Conservation (phyloP, 306 rosid species). For the Sesbania bispinosa region DNA sequence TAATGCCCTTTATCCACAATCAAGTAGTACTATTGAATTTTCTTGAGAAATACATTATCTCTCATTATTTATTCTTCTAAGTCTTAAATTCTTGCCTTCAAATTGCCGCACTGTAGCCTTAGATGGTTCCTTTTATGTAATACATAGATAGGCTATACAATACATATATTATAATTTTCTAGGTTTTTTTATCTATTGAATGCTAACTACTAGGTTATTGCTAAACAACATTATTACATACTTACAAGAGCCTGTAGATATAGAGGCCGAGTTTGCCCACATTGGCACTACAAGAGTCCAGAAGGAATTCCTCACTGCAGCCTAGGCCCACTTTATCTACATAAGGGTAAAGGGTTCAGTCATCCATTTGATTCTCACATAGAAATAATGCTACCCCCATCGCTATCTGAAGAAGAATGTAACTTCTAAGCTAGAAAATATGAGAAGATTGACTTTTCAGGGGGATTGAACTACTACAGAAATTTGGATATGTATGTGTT, state of each 20-base stretch:
- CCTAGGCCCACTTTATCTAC: slow-evolving; percentile 58
- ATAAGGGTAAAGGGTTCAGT: slow-evolving; percentile 49
- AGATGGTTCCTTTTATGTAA: no score
- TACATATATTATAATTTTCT: no score
- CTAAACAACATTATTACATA: background rate
- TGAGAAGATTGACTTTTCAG: slow-evolving; percentile 65
- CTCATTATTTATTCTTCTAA: no score
- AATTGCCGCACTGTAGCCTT: no score
- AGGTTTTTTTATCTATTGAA: background rate
- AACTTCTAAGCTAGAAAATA: slow-evolving; percentile 51
- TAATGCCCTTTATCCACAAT: no score
- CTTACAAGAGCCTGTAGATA: slow-evolving; percentile 70
- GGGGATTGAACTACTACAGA: slow-evolving; percentile 65
- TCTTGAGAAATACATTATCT: no score
- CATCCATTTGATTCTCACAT: slow-evolving; percentile 45
- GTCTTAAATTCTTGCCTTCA: no score
- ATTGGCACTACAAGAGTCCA: slow-evolving; percentile 59
- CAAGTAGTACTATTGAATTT: no score
- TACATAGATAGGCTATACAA: no score
- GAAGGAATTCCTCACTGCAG: slow-evolving; percentile 51
- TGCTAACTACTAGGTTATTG: background rate
- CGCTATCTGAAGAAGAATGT: slow-evolving; percentile 67
- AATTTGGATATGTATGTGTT: slow-evolving; percentile 59
- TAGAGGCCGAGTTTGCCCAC: slow-evolving; percentile 70
- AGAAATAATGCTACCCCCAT: slow-evolving; percentile 54